phyloP scores from a whole-genome alignment of 306 rosid genomes.

The Potentilla sterilis region DNA sequence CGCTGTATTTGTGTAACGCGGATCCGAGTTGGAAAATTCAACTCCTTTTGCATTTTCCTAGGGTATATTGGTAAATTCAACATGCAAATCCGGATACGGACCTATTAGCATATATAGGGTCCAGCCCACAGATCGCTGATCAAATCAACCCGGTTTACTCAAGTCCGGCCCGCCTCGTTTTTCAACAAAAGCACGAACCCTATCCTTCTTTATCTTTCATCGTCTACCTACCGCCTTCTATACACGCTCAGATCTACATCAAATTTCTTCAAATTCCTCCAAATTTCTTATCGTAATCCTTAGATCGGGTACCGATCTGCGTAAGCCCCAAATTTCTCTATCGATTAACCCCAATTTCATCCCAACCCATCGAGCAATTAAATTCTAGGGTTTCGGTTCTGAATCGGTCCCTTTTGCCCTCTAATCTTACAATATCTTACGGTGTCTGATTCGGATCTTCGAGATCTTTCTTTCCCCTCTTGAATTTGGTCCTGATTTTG shows the following conservation, averaged over 20 bases:
- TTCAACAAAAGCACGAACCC: slow-evolving; percentile 34
- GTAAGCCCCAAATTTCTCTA: slow-evolving; percentile 12
- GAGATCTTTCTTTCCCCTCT: slow-evolving; percentile 17
- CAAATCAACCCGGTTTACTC: slow-evolving; percentile 28
- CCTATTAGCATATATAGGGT: background rate
- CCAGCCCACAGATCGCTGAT: slow-evolving; percentile 14
- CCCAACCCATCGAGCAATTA: slow-evolving; percentile 1
- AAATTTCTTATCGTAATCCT: slow-evolving; percentile 23
- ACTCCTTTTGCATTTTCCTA: too few species aligned
- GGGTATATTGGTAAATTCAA: background rate
- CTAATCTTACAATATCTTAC: slow-evolving; percentile 15
- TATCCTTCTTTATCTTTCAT: slow-evolving; percentile 22
- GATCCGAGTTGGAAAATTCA: too few species aligned
- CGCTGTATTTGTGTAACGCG: too few species aligned
- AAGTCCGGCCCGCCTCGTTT: slow-evolving; percentile 21
- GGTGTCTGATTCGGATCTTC: background rate
- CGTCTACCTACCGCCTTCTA: slow-evolving; percentile 17
- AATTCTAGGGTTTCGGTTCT: slow-evolving; percentile 52
- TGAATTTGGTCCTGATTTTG: slow-evolving; percentile 10
- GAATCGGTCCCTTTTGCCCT: slow-evolving; percentile 14
- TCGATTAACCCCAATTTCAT: slow-evolving; percentile 31
- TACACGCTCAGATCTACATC: slow-evolving; percentile 16
- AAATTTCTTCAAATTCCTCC: slow-evolving; percentile 1
- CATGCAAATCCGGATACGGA: slow-evolving; percentile 5
- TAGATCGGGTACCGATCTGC: slow-evolving; percentile 23